Percentiles rank a stretch among this genome's conserved stretches.
Conservation (phyloP, 805 yeast species). For the Komagataella pseudopastoris region DNA sequence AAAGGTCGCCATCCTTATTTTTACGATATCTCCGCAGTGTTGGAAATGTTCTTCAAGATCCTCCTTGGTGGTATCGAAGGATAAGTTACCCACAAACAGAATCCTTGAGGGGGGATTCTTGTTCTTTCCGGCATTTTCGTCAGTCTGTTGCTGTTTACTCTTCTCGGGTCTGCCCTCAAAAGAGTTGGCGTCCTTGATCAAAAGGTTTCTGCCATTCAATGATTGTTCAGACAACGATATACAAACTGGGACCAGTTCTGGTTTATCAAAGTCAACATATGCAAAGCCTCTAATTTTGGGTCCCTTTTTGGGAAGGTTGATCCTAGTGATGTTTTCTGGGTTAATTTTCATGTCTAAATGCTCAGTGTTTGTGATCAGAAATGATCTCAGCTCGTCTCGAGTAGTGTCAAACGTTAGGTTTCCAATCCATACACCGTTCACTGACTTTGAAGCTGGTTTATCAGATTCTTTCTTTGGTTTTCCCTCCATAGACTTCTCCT, state of each 20-base stretch:
- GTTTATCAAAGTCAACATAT: slow-evolving; percentile 65
- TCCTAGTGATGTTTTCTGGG: slow-evolving; percentile 53
- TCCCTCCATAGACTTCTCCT: slow-evolving; percentile 42
- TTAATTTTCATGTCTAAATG: slow-evolving; percentile 23
- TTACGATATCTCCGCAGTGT: slow-evolving; percentile 79
- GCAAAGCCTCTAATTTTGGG: slow-evolving; percentile 78
- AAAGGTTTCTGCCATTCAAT: slow-evolving; percentile 72
- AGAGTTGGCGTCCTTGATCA: slow-evolving; percentile 70
- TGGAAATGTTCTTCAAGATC: slow-evolving; percentile 69
- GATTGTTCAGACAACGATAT: slow-evolving; percentile 56
- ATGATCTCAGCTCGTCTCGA: slow-evolving; percentile 56
- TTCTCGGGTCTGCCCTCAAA: slow-evolving; percentile 77
- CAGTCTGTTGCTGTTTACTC: slow-evolving; percentile 17
- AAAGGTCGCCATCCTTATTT: slow-evolving; percentile 94
- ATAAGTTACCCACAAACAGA: slow-evolving; percentile 82
- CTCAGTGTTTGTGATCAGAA: slow-evolving; percentile 44
- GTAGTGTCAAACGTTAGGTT: slow-evolving; percentile 78
- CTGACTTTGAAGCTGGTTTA: slow-evolving; percentile 19
- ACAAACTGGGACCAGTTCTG: slow-evolving; percentile 46
- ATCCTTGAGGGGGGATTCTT: slow-evolving; percentile 84
- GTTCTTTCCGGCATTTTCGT: slow-evolving; percentile 26
- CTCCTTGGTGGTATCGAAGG: slow-evolving; percentile 84
- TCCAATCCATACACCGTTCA: slow-evolving; percentile 87
- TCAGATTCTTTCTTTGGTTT: slow-evolving; percentile 4
- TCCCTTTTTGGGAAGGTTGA: slow-evolving; percentile 66